Base-by-base conservation (phyloP, 805 yeast species). In the Myxozyma sirexii region DNA sequence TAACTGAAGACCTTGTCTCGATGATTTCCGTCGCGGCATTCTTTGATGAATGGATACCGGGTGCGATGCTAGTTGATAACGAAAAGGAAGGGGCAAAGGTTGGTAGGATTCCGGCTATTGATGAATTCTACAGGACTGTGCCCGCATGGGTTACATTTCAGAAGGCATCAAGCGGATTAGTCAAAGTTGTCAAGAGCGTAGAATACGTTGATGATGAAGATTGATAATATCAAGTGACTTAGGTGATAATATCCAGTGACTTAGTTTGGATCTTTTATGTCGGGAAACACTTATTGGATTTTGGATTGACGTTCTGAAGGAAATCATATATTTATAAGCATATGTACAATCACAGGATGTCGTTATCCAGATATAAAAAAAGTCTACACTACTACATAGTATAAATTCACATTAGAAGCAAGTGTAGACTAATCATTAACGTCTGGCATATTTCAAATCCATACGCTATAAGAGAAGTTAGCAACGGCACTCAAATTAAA, bases 11-110 rank as follows among this genome's bases (percentile, higher is more conserved):
- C n/a, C 17, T 54, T 10, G 45, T 56, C 31, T 26, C 46, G 26
- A 27, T 23, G 15, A 43, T 60, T 21, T 33, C 56, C 1, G 79
- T 89, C 6, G 76, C 80, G 19, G 89, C 97, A 69, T 83, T 76
- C 68, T 90, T 92, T 91, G 88, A 89, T n/a, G 96, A 90, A 63
- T 82, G 83, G 70, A 84, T 41, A 5, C 64, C 64, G 3, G 56
- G 45, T n/a, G 54, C 39, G 13, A 23, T 21, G 17, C 33, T 26
- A 6, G 15, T 33, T 29, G 56, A n/a, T 19, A 1, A 5, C 19
- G 41, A 19, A 3, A 27, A 13, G 17, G 17, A 51, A 13, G 13
- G 21, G n/a, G 21, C 35, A 3, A 10, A 8, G 3, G 71, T 72
- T 7, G 81, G 81, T 26, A 79, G 79, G 56, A 71, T 89, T 1